Percentiles rank a stretch among this genome's conserved stretches.
Conservation (phyloP, 139 green algal genomes). For the Yamagishiella unicocca region DNA sequence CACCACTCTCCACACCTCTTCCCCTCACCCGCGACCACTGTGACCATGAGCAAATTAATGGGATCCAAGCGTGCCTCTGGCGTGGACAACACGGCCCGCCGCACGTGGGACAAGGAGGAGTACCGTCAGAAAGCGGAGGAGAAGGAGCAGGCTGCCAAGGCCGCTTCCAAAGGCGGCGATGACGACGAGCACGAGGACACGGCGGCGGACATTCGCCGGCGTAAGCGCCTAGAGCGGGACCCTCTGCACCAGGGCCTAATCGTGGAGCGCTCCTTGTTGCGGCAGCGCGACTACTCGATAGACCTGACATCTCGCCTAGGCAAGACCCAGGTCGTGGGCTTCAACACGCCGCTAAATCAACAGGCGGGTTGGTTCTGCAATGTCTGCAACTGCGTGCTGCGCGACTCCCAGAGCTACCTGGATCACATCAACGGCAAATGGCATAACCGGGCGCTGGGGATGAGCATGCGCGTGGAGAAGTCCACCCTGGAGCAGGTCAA, state of each 20-base stretch:
- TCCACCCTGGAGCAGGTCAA: slow-evolving; percentile 88
- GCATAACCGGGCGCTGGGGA: slow-evolving; percentile 95
- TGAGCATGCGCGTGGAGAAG: slow-evolving; percentile 95
- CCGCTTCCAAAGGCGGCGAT: slow-evolving; percentile 12
- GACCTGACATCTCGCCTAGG: slow-evolving; percentile 83
- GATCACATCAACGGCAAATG: slow-evolving; percentile 99
- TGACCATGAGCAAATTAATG: slow-evolving; percentile 43
- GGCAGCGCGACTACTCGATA: slow-evolving; percentile 81
- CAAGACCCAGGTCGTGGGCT: slow-evolving; percentile 85
- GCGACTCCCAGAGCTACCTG: slow-evolving; percentile 93
- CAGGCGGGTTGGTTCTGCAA: slow-evolving; percentile 96
- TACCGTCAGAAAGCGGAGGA: slow-evolving; percentile 80
- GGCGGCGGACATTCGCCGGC: slow-evolving; percentile 75
- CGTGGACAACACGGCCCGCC: slow-evolving; percentile 79
- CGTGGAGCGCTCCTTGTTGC: slow-evolving; percentile 81
- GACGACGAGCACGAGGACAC: slow-evolving; percentile 71
- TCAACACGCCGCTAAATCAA: slow-evolving; percentile 85
- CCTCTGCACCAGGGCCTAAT: slow-evolving; percentile 93
- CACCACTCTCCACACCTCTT: too few species aligned
- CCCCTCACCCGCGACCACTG: too few species aligned
- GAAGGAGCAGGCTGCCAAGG: slow-evolving; percentile 70
- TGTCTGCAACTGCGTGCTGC: slow-evolving; percentile 96
- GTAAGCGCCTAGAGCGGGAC: slow-evolving; percentile 85
- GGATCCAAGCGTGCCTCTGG: slow-evolving; percentile 31
- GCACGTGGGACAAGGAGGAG: slow-evolving; percentile 89